A percentile compares a stretch with the other conserved stretches of the same genome.
phyloP scores from a whole-genome alignment of 495 filamentous ascomycete genomes.

The Cryomyces antarcticus region DNA sequence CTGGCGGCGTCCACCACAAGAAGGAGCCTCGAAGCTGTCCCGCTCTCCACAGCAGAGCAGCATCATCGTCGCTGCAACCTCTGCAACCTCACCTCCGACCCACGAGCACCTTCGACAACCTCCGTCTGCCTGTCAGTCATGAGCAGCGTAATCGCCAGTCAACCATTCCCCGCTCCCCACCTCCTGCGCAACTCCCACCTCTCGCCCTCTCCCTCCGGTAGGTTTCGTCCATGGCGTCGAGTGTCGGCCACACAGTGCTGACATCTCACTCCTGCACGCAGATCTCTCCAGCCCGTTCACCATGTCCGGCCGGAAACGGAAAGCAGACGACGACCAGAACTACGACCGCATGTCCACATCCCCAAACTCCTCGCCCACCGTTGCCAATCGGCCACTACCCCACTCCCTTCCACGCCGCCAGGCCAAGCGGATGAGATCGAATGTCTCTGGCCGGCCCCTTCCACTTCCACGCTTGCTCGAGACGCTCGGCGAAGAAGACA shows the following conservation, averaged over 20 bases:
- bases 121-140: conserved; percentile 18
- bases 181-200: conserved; percentile 51
- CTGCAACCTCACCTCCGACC: no score
- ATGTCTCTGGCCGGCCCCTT: conserved; percentile 59
- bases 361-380: conserved; percentile 57
- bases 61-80: no score
- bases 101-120: no score
- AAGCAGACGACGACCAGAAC: conserved; percentile 61
- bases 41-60: no score
- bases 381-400: conserved; percentile 37
- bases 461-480: conserved; percentile 69
- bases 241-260: conserved; percentile 8
- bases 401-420: conserved; percentile 32
- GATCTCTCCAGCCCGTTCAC: conserved; percentile 25
- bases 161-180: conserved; percentile 52
- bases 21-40: no score
- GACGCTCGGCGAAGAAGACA: conserved; percentile 64
- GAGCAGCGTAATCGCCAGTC: conserved; percentile 39
- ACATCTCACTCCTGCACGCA: conserved; percentile 32
- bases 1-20: no score
- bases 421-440: conserved; percentile 42
- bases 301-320: conserved; percentile 53
- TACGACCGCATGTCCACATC: conserved; percentile 70
- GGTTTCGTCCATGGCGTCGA: conserved; percentile 10
- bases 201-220: conserved; percentile 54